A percentile compares a stretch with the other conserved stretches of the same genome.
Conservation (phyloP, 495 filamentous ascomycete species). For the Aspergillus saccharolyticus region DNA sequence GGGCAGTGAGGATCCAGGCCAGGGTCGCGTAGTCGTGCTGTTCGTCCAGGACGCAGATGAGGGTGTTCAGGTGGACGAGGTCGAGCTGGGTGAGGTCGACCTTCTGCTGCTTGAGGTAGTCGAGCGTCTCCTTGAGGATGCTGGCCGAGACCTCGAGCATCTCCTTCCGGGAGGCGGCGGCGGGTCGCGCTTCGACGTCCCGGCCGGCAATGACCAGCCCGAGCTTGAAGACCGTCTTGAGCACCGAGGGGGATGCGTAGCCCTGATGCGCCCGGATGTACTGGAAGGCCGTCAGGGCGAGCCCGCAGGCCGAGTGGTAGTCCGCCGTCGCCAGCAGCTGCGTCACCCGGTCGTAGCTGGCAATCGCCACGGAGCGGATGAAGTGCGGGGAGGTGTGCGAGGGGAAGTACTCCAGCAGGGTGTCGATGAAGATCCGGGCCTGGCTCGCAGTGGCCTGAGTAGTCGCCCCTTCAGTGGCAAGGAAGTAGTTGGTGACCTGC, state of each 20-base stretch:
- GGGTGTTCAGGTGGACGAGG: slow-evolving; percentile 28
- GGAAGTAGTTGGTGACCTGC: slow-evolving; percentile 25
- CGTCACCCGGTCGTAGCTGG: slow-evolving; percentile 26
- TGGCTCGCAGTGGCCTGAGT: slow-evolving; percentile 23
- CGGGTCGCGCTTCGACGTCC: slow-evolving; percentile 6
- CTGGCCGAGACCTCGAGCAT: slow-evolving; percentile 13
- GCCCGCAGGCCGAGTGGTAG: slow-evolving; percentile 26
- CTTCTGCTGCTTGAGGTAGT: slow-evolving; percentile 14
- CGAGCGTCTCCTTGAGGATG: slow-evolving; percentile 17
- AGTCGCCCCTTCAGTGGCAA: slow-evolving; percentile 25
- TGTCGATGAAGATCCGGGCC: slow-evolving; percentile 26
- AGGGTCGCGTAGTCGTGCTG: slow-evolving; percentile 36
- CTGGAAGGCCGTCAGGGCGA: slow-evolving; percentile 28
- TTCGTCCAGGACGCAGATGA: slow-evolving; percentile 33
- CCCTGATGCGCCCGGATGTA: slow-evolving; percentile 18
- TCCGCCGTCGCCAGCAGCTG: slow-evolving; percentile 24
- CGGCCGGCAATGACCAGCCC: slow-evolving; percentile 18
- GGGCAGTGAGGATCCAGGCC: slow-evolving; percentile 29
- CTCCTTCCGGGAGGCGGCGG: slow-evolving; percentile 1
- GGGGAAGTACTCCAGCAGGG: slow-evolving; percentile 29
- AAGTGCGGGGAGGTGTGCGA: slow-evolving; percentile 30
- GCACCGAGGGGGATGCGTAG: slow-evolving; percentile 8
- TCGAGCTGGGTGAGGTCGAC: slow-evolving; percentile 27
- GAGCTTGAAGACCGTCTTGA: slow-evolving; percentile 20
- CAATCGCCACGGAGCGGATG: slow-evolving; percentile 35